phyloP scores from a whole-genome alignment of 2,329 filamentous ascomycete species.

The Sporothrix pallida region DNA sequence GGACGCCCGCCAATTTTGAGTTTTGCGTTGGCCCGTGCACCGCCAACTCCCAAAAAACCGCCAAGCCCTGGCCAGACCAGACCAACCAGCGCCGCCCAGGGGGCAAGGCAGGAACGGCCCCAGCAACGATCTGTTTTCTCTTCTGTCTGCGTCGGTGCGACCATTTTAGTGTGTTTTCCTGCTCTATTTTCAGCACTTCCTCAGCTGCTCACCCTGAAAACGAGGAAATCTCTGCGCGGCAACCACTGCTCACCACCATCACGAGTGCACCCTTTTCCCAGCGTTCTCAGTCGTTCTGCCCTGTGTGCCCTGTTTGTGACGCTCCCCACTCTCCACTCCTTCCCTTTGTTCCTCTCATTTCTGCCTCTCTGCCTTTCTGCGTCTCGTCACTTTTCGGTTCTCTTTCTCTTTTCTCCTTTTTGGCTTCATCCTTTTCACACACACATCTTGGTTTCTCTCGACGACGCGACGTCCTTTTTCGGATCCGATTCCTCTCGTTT shows the following conservation, averaged over 20 bases:
- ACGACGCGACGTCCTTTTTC: conserved; percentile 1
- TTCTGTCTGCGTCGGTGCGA: too few species aligned
- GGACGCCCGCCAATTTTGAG: not conserved
- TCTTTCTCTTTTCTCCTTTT: not conserved
- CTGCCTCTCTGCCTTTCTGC: not conserved
- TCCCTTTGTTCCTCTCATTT: not conserved
- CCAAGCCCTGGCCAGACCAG: conserved; percentile 4
- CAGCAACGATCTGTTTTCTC: conserved; percentile 13
- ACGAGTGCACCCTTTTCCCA: not conserved
- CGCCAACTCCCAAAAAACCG: not conserved
- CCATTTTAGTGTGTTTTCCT: not conserved
- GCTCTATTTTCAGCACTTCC: conserved; percentile 10
- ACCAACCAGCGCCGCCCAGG: not conserved
- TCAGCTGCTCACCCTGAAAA: conserved; percentile 4
- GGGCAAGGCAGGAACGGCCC: conserved; percentile 24
- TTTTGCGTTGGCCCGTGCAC: conserved; percentile 26
- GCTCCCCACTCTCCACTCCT: conserved; percentile 5
- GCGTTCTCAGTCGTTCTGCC: not conserved
- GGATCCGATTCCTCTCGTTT: not conserved
- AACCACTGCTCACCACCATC: conserved; percentile 10
- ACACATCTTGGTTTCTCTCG: too few species aligned
- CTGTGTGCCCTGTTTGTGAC: conserved; percentile 14
- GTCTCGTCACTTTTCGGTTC: conserved; percentile 4
- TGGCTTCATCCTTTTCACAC: not conserved
- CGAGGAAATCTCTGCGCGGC: conserved; percentile 15